Evolutionary conservation across 257 asterid species (phyloP).

Genomic region (Cordia subcordata): DNA sequence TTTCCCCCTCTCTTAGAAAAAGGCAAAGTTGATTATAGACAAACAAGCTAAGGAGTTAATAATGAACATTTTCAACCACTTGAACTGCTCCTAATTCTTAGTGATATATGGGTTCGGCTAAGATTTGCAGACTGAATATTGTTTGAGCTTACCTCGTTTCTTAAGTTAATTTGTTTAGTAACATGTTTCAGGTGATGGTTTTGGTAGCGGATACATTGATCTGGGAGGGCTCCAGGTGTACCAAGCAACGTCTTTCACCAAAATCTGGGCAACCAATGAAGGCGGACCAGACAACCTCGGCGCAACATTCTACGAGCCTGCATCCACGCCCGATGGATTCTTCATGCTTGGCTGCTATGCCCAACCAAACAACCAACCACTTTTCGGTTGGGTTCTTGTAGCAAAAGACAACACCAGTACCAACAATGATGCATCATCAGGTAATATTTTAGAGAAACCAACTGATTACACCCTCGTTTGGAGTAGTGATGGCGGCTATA

Average conservation of each 20-base stretch:
- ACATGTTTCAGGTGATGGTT: constrained; percentile 46
- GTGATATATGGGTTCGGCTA: no score
- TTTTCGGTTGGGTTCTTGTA: constrained; percentile 67
- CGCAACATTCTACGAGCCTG: constrained; percentile 73
- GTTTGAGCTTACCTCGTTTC: no score
- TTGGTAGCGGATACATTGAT: constrained; percentile 59
- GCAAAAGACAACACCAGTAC: constrained; percentile 47
- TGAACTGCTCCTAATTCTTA: background rate
- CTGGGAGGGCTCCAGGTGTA: constrained; percentile 68
- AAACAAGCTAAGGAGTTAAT: no score
- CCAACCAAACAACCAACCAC: constrained; percentile 64
- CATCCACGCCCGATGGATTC: constrained; percentile 68
- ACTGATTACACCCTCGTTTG: constrained; percentile 55
- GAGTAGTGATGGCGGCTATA: constrained; percentile 38
- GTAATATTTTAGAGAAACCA: constrained; percentile 50
- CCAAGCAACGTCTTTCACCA: constrained; percentile 43
- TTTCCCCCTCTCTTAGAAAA: no score
- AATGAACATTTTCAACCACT: background rate
- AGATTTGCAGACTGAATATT: no score
- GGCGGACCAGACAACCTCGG: constrained; percentile 64
- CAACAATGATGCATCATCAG: background rate
- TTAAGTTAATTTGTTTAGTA: no score
- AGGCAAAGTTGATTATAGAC: no score
- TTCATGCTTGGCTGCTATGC: constrained; percentile 74
- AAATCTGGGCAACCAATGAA: constrained; percentile 36